Percentiles rank a stretch among this genome's conserved stretches.
phyloP scores from a whole-genome alignment of 352 stramenopile species.

The Globisporangium nagaii region DNA sequence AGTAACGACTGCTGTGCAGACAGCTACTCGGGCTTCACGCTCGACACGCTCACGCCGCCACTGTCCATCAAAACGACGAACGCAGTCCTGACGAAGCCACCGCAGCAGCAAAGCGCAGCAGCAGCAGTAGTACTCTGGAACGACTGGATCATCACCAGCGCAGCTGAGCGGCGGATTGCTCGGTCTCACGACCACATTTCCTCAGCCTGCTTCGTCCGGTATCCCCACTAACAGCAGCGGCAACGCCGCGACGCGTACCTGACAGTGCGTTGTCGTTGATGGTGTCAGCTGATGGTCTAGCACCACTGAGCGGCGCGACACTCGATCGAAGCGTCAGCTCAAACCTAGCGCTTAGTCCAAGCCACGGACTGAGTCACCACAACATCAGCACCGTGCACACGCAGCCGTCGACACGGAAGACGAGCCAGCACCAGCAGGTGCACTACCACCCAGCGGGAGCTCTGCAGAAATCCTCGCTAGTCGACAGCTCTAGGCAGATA shows the following conservation, averaged over 20 bases:
- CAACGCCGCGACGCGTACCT: neutral
- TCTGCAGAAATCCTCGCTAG: neutral
- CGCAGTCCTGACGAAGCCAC: neutral
- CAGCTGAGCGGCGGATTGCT: neutral
- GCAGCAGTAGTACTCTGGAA: neutral
- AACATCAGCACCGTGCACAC: too few species aligned
- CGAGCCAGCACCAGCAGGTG: neutral
- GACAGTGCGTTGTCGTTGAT: neutral
- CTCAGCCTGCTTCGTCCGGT: neutral
- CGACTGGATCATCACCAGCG: neutral
- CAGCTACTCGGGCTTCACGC: conserved; percentile 41
- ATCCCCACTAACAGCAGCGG: neutral
- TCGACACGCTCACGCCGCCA: conserved; percentile 29
- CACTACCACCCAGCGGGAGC: neutral
- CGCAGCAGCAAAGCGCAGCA: conserved; percentile 2
- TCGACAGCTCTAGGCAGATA: neutral
- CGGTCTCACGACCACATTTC: conserved; percentile 3
- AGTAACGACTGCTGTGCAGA: conserved; percentile 12
- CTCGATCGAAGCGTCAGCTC: neutral
- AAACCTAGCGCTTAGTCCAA: neutral
- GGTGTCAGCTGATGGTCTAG: neutral
- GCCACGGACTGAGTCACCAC: neutral
- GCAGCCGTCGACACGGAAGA: neutral
- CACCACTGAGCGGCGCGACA: neutral
- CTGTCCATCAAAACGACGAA: conserved; percentile 12